Conservation (phyloP, 495 filamentous ascomycete genomes). For the Aspergillus coremiiformis region DNA sequence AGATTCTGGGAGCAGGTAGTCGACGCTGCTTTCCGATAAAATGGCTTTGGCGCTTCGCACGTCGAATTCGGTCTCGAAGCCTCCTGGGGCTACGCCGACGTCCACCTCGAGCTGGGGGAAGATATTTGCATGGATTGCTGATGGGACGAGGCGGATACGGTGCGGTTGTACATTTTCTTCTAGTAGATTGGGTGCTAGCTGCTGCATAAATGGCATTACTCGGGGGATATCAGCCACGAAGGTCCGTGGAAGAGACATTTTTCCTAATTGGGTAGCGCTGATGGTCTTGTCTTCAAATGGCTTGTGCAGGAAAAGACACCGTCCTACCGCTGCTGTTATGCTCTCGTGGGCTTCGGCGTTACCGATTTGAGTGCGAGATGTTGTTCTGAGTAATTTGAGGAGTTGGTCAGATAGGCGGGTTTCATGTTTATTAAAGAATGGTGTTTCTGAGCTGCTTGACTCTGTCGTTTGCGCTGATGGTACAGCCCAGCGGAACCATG, state of each 20-base stretch:
- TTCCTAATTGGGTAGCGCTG: constrained; percentile 30
- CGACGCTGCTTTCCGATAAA: constrained; percentile 24
- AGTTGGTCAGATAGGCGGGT: constrained; percentile 29
- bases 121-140: constrained; percentile 12
- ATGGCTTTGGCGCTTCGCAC: constrained; percentile 27
- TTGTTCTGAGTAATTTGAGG: constrained; percentile 27
- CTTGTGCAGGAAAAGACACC: constrained; percentile 33
- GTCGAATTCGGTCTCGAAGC: constrained; percentile 6
- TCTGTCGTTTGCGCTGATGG: constrained; percentile 15
- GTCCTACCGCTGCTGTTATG: constrained; percentile 34
- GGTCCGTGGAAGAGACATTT: constrained; percentile 22
- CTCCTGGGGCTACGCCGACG: neutral
- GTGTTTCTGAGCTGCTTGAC: constrained; percentile 8
- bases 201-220: constrained; percentile 22
- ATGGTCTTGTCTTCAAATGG: constrained; percentile 13
- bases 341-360: constrained; percentile 21
- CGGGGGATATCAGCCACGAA: constrained; percentile 30
- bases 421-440: constrained; percentile 30
- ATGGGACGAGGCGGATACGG: constrained; percentile 30
- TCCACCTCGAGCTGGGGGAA: constrained; percentile 35
- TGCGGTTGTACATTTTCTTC: constrained; percentile 11
- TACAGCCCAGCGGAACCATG: constrained; percentile 38
- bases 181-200: constrained; percentile 10
- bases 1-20: constrained; percentile 39
- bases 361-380: neutral